Evolutionary conservation across 2,329 filamentous ascomycete species (phyloP), one percentile per base, ranked within the genome.

Genomic region (Mariannaea sp.): DNA sequence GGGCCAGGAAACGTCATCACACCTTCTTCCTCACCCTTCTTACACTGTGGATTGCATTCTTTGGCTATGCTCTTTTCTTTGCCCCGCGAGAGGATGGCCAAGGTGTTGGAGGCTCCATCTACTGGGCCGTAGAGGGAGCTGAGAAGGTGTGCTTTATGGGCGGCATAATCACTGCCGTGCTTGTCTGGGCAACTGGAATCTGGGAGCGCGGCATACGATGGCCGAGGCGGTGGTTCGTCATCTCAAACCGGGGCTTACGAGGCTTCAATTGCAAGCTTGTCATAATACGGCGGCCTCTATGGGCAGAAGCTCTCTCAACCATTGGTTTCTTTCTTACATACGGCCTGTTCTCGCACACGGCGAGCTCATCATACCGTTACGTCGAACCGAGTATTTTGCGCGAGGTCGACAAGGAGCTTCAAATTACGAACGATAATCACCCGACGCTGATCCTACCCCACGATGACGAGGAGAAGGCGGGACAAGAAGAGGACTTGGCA

Each of bases 211-310:
- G 94, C 26, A 88, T 99, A 49, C 84, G 92, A 58, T 97, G 94
- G 92, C 94, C 94, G 43, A 81, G 93, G 49, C 85, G 91, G 62
- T 97, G 94, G 90, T 87, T 97, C 63, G 85, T 82, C 62, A 86
- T 92, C 57, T 89, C 92, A 32, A 99, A 99, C 71, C 82, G 94
- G 49, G 94, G 94, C 10, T 78, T 99, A 59, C 83, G 94, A 56
- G 88, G 84, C 49, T 96, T 97, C 82, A 99, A 99, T 73, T 90
- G 92, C 74, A 97, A 99, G 76, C 86, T 99, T 41, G 92, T 99
- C 48, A 82, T 97, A 51, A 88, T 95, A 49, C 86, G 89, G 65
- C 85, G 90, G 10, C 82, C 89, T 0, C 92, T 90, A 85, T 92
- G 87, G 82, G 84, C 85, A 55, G 93, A 97, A 69, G 70, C 88